A percentile compares a stretch with the other conserved stretches of the same genome.
Conservation (phyloP, 306 rosid species). For the Vicia faba region DNA sequence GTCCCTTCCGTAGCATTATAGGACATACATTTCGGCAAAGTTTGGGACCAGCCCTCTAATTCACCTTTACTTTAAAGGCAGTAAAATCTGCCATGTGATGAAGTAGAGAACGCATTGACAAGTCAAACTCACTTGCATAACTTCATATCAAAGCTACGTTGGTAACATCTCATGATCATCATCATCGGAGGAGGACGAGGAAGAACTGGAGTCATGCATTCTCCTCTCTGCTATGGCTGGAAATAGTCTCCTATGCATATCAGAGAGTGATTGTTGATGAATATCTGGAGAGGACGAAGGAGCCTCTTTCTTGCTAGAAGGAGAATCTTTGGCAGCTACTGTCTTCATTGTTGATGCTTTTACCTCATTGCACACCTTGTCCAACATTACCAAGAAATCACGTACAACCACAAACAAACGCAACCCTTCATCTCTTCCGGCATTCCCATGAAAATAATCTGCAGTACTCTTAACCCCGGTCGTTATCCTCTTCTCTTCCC, state of each 20-base stretch:
- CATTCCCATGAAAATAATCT: constrained; percentile 85
- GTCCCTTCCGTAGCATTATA: constrained; percentile 20
- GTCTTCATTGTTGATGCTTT: constrained; percentile 38
- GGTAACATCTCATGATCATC: constrained; percentile 44
- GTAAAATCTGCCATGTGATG: not conserved
- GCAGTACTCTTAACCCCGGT: constrained; percentile 67
- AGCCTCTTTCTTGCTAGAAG: constrained; percentile 45
- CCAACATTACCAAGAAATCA: constrained; percentile 76
- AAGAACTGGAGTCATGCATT: constrained; percentile 49
- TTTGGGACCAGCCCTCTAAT: not conserved
- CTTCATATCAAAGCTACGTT: constrained; percentile 37
- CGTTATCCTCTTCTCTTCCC: constrained; percentile 81
- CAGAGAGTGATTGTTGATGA: constrained; percentile 31
- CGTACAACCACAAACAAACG: constrained; percentile 73
- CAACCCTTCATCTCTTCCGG: constrained; percentile 87
- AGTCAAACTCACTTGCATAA: constrained; percentile 27
- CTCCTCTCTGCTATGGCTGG: constrained; percentile 75
- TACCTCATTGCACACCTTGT: constrained; percentile 76
- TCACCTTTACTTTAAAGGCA: constrained; percentile 22
- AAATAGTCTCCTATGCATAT: constrained; percentile 56
- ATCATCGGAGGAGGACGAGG: constrained; percentile 45
- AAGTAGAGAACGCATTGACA: constrained; percentile 8
- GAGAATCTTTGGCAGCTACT: constrained; percentile 22
- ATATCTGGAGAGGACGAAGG: constrained; percentile 41
- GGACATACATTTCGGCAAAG: constrained; percentile 5